Conservation (phyloP, 108 stramenopile species). For the Stephanodiscus minutulus region DNA sequence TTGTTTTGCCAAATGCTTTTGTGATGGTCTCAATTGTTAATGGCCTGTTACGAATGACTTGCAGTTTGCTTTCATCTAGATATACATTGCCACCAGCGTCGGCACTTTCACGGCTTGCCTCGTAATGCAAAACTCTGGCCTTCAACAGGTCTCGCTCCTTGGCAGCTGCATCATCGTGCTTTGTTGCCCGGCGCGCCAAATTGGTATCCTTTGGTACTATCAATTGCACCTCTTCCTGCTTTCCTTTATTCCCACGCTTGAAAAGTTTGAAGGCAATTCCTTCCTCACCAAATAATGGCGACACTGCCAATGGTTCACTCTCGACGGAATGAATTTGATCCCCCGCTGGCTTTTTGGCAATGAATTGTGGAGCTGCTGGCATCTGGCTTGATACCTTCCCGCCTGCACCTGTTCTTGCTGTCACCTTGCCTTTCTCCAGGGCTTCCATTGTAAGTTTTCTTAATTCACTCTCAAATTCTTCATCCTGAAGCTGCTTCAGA, state of each 20-base stretch:
- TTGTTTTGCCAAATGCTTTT: slow-evolving; percentile 76
- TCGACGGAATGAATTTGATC: slow-evolving; percentile 46
- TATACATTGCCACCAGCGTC: slow-evolving; percentile 79
- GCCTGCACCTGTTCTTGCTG: slow-evolving; percentile 60
- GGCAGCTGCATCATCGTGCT: slow-evolving; percentile 84
- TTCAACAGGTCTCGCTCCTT: slow-evolving; percentile 87
- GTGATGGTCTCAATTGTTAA: slow-evolving; percentile 83
- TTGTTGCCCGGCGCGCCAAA: slow-evolving; percentile 74
- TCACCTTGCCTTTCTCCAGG: slow-evolving; percentile 78
- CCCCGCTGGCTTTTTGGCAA: slow-evolving; percentile 54
- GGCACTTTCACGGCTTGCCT: slow-evolving; percentile 72
- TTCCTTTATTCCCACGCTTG: slow-evolving; percentile 92
- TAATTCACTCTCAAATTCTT: slow-evolving; percentile 86
- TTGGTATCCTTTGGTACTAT: slow-evolving; percentile 84
- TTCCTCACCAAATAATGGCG: slow-evolving; percentile 61
- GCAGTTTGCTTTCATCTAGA: slow-evolving; percentile 80
- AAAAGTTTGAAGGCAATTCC: slow-evolving; percentile 89
- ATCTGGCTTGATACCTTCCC: slow-evolving; percentile 73
- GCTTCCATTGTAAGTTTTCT: slow-evolving; percentile 86
- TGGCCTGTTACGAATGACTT: slow-evolving; percentile 82
- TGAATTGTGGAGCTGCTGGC: slow-evolving; percentile 76
- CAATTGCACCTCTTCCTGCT: slow-evolving; percentile 84
- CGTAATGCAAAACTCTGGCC: slow-evolving; percentile 81
- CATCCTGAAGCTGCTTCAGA: slow-evolving; percentile 82
- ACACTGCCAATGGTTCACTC: slow-evolving; percentile 8